phyloP scores from a whole-genome alignment of 164 flowering plant genomes.

The Chimonanthus salicifolius region DNA sequence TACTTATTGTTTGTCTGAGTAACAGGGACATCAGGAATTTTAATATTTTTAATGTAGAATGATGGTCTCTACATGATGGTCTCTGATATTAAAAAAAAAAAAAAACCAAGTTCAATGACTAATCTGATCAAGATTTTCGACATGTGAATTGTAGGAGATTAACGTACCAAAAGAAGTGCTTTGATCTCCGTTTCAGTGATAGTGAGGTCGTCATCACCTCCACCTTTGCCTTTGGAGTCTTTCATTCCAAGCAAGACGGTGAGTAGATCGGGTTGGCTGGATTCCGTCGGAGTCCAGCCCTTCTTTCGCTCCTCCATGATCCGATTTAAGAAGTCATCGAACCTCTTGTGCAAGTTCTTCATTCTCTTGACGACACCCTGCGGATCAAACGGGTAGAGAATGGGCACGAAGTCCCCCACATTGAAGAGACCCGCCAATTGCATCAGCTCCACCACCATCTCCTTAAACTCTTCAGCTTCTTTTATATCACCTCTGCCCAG shows the following conservation, averaged over 20 bases:
- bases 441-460: slow-evolving; percentile 90
- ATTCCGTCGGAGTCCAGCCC: slow-evolving; percentile 1
- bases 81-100: too few species aligned
- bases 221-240: slow-evolving; percentile 35
- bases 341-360: slow-evolving; percentile 71
- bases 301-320: slow-evolving; percentile 54
- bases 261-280: slow-evolving; percentile 33
- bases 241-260: slow-evolving; percentile 46
- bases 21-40: too few species aligned
- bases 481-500: slow-evolving; percentile 31
- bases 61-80: too few species aligned
- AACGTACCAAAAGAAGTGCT: slow-evolving; percentile 69
- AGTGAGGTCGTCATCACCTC: slow-evolving; percentile 24
- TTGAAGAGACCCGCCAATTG: slow-evolving; percentile 71
- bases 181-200: slow-evolving; percentile 73
- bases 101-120: too few species aligned
- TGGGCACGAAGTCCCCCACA: slow-evolving; percentile 74
- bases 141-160: too few species aligned
- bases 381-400: slow-evolving; percentile 62
- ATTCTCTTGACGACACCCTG: slow-evolving; percentile 66
- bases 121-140: too few species aligned
- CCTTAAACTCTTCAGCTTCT: slow-evolving; percentile 59
- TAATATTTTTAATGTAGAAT: too few species aligned
- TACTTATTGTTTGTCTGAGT: too few species aligned
- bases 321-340: slow-evolving; percentile 47